phyloP scores from a whole-genome alignment of 805 yeast genomes.

The Ogataea degrootiae region DNA sequence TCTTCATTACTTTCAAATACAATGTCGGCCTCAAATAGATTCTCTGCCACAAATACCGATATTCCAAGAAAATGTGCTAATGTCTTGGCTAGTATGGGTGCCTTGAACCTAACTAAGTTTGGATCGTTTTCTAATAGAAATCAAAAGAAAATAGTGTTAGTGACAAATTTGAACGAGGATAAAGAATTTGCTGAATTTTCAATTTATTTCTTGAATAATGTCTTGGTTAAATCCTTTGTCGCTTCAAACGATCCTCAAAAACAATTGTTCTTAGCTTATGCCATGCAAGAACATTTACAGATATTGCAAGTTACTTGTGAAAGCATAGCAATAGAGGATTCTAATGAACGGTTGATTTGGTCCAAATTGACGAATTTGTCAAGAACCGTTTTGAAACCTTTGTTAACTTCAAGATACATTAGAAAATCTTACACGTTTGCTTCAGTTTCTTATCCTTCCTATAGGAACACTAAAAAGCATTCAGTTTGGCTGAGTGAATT shows the following conservation, averaged over 20 bases:
- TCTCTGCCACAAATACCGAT: conserved; percentile 39
- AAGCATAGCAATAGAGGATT: conserved; percentile 19
- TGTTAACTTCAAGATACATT: conserved; percentile 68
- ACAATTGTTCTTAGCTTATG: conserved; percentile 79
- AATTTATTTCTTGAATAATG: conserved; percentile 56
- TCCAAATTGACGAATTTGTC: conserved; percentile 57
- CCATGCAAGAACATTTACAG: conserved; percentile 81
- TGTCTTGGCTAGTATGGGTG: conserved; percentile 74
- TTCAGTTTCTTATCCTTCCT: conserved; percentile 59
- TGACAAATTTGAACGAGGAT: conserved; percentile 58
- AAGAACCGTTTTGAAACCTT: conserved; percentile 69
- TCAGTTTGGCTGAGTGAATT: conserved; percentile 70
- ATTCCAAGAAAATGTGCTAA: conserved; percentile 60
- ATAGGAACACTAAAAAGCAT: conserved; percentile 48
- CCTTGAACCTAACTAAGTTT: conserved; percentile 60
- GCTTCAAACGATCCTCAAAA: conserved; percentile 83
- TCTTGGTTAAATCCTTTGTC: conserved; percentile 81
- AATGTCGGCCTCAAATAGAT: conserved; percentile 53
- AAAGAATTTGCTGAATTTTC: conserved; percentile 64
- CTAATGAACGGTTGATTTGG: conserved; percentile 46
- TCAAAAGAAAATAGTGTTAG: conserved; percentile 43
- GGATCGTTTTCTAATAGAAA: conserved; percentile 28
- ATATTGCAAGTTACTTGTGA: conserved; percentile 41
- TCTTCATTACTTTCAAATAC: conserved; percentile 48
- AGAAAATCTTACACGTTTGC: conserved; percentile 44